Base-by-base conservation (phyloP, 2,329 filamentous ascomycete genomes). In the Fusarium anguioides region DNA sequence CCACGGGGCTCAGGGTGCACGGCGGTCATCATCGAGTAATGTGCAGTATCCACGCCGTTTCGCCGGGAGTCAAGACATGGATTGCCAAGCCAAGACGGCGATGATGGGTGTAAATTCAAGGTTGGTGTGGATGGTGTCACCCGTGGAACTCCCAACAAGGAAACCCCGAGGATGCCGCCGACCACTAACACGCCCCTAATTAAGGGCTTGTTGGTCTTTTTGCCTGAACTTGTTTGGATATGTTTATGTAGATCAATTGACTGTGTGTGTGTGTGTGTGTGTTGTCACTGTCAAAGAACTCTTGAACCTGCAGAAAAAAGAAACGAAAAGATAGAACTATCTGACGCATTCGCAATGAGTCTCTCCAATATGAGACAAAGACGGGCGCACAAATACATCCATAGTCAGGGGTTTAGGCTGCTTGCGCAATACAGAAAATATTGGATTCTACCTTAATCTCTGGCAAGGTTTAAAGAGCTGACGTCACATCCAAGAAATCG, bases 81-180 rank as follows among this genome's bases (percentile, higher is more conserved):
- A 31, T 31, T 26, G 29, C 27, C 27, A 29, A 24, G 26, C 33
- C 21, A 64, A 45, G 55, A 58, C 60, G 57, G 26, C 9, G 27
- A 12, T 29, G 27, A 29, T 29, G 26, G 26, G n/a, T n/a, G n/a
- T n/a, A n/a, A n/a, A n/a, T n/a, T n/a, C n/a, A n/a, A n/a, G 4
- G 26, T 27, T 27, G 26, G 45, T 62, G 51, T 68, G 57, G 65
- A 68, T 70, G 55, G 55, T 67, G 64, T 64, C 53, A 62, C 51
- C 29, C 39, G 52, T 65, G 56, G 44, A 44, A 58, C 42, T 66
- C 68, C 70, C 69, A 71, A 72, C 55, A 36, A 47, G 70, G 70
- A 68, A 72, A 66, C 45, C 56, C 70, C 70, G 70, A 72, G 68
- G 58, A 56, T 64, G 60, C 51, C 63, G 57, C 69, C 63, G 63